A percentile compares a stretch with the other conserved stretches of the same genome.
phyloP scores from a whole-genome alignment of 2,329 filamentous ascomycete genomes.

The Zasmidium angulare region DNA sequence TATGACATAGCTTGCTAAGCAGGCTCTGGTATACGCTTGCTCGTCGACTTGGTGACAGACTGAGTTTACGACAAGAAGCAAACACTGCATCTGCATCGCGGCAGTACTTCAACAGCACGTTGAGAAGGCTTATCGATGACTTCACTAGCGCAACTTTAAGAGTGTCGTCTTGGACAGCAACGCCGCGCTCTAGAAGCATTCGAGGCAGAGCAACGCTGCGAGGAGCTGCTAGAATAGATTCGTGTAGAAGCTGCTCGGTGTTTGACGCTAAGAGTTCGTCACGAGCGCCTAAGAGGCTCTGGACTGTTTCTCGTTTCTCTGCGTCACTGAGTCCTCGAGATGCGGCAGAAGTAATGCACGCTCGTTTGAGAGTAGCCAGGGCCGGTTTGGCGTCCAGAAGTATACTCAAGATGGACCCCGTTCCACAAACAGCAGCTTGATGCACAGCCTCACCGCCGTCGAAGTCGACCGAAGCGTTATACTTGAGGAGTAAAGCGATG shows the following conservation, averaged over 20 bases:
- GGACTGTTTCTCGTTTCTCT: neutral
- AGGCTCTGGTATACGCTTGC: neutral
- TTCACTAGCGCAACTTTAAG: neutral
- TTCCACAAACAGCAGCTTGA: neutral
- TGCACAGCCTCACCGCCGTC: neutral
- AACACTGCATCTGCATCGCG: neutral
- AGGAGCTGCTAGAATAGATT: neutral
- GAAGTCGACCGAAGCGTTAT: neutral
- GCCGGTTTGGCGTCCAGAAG: neutral
- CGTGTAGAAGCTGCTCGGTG: neutral
- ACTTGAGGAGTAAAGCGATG: neutral
- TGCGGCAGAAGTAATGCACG: neutral
- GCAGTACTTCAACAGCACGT: neutral
- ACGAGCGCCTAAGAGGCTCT: neutral
- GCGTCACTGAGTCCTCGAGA: neutral
- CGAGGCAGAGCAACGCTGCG: neutral
- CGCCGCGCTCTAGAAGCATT: neutral
- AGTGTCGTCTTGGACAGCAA: neutral
- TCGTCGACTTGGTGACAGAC: neutral
- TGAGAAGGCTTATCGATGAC: neutral
- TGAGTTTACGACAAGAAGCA: neutral
- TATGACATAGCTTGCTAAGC: neutral
- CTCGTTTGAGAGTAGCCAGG: neutral
- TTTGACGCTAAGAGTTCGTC: neutral
- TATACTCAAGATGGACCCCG: neutral